Conservation (phyloP, 2,329 filamentous ascomycete species). For the Cladosporium sp. region DNA sequence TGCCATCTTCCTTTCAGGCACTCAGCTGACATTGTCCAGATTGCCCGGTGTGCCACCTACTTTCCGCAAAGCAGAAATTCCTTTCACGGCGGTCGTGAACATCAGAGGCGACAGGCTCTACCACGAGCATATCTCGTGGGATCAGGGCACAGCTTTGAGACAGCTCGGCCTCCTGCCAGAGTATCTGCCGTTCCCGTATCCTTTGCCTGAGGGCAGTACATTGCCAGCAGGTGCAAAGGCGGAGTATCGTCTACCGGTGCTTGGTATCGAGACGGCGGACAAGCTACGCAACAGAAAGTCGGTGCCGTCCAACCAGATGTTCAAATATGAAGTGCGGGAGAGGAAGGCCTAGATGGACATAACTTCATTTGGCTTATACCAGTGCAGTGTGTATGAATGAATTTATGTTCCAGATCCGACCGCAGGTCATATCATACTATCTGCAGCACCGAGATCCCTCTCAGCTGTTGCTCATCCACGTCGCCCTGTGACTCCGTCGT, state of each 20-base stretch:
- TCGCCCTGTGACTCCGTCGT: background rate
- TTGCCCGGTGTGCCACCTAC: constrained; percentile 64
- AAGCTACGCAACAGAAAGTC: constrained; percentile 56
- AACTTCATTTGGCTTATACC: background rate
- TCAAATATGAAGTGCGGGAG: constrained; percentile 38
- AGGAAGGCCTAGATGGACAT: constrained; percentile 27
- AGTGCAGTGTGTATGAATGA: background rate
- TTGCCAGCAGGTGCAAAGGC: constrained; percentile 18
- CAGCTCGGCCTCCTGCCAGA: constrained; percentile 66
- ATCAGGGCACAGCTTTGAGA: constrained; percentile 63
- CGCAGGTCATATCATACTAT: background rate
- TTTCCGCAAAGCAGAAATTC: constrained; percentile 56
- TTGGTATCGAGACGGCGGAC: constrained; percentile 55
- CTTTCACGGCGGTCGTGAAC: constrained; percentile 67
- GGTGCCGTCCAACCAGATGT: constrained; percentile 60
- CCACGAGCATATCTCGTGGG: constrained; percentile 73
- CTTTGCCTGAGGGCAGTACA: constrained; percentile 29
- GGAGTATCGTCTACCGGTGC: constrained; percentile 64
- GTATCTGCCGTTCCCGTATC: constrained; percentile 55
- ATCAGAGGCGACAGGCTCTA: constrained; percentile 68
- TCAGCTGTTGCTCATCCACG: background rate
- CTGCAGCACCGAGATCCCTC: no score
- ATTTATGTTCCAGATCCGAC: background rate
- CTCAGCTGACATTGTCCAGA: constrained; percentile 37
- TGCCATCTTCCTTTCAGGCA: background rate